Conservation (phyloP, 1,139 yeast genomes). For the Protomyces pachydermus region DNA sequence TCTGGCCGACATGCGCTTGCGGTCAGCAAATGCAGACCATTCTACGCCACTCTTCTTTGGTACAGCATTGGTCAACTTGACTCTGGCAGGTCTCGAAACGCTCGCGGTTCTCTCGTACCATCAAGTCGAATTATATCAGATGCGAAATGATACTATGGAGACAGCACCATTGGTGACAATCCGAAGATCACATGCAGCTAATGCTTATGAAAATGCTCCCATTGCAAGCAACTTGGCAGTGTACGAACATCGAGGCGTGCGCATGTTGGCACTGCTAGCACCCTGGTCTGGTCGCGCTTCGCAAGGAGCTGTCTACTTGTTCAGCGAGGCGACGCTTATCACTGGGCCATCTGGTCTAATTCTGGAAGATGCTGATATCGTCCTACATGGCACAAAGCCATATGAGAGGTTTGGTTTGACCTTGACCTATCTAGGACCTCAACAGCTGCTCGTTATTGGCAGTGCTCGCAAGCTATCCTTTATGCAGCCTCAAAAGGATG, state of each 20-base stretch:
- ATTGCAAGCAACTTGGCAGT: not conserved
- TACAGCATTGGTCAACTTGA: not conserved
- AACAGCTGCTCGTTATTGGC: not conserved
- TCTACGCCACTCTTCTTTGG: not conserved
- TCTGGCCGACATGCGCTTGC: not conserved
- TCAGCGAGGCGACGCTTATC: not conserved
- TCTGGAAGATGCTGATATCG: slow-evolving; percentile 4
- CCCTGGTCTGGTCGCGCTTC: slow-evolving; percentile 6
- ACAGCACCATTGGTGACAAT: not conserved
- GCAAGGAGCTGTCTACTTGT: slow-evolving; percentile 5
- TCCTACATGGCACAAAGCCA: not conserved
- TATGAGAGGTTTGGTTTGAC: not conserved
- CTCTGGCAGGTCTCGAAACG: not conserved
- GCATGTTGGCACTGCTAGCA: slow-evolving; percentile 1
- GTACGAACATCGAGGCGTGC: not conserved
- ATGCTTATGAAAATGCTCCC: not conserved
- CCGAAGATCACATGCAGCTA: not conserved
- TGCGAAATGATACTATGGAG: not conserved
- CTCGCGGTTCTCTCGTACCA: slow-evolving; percentile 9
- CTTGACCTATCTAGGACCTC: not conserved
- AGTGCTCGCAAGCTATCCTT: not conserved
- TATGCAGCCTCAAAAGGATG: not conserved
- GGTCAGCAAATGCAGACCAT: not conserved
- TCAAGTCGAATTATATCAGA: slow-evolving; percentile 8
- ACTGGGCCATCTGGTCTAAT: not conserved